A percentile compares a stretch with the other conserved stretches of the same genome.
These are phyloP conservation scores for Petunia axillaris DNA, from an alignment of 257 asterid species.

Conservation along the genomic window DNA sequence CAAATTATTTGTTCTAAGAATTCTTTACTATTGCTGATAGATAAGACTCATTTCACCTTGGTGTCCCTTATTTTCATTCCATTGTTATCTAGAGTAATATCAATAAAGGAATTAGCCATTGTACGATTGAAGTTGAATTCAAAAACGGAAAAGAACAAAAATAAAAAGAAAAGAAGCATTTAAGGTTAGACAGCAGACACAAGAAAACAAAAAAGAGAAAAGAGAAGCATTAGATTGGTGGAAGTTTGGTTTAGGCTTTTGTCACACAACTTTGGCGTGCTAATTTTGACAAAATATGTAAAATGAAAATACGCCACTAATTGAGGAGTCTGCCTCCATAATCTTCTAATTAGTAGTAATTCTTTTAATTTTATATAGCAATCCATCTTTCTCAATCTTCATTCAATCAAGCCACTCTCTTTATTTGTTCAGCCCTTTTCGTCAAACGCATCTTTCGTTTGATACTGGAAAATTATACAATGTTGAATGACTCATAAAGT, in stretches of 20 bases:
- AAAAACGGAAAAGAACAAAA: neutral
- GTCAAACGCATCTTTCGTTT: slow-evolving; percentile 7
- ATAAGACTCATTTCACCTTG: neutral
- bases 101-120: neutral
- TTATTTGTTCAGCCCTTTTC: neutral
- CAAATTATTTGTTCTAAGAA: neutral
- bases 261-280: slow-evolving; percentile 21
- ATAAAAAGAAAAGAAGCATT: neutral
- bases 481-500: slow-evolving; percentile 9
- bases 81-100: neutral
- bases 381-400: neutral
- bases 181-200: neutral
- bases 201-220: slow-evolving; percentile 1
- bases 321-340: neutral
- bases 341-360: neutral
- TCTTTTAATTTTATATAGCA: neutral
- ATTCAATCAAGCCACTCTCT: slow-evolving; percentile 8
- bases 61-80: neutral
- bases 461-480: slow-evolving; percentile 8
- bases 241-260: slow-evolving; percentile 9
- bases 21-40: neutral
- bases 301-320: slow-evolving; percentile 11
- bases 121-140: neutral
- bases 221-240: neutral
- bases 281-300: slow-evolving; percentile 19